These are phyloP conservation scores for Fusarium beomiforme DNA, from an alignment of 2,329 filamentous ascomycete genomes.

Conservation along the genomic window DNA sequence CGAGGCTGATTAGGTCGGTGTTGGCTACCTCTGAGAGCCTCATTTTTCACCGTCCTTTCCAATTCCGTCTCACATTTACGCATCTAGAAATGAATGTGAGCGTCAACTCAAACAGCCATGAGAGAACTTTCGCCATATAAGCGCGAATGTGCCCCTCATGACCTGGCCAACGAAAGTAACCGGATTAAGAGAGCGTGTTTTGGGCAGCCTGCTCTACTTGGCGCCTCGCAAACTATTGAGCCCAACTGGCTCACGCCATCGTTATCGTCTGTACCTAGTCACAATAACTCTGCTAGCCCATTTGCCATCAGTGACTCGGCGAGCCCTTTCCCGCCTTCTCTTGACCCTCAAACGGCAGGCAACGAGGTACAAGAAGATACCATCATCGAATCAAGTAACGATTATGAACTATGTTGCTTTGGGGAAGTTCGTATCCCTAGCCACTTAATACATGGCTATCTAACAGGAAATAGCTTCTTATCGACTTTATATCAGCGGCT, in stretches of 20 bases:
- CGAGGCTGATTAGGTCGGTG: neutral
- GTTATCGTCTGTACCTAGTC: neutral
- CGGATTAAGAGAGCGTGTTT: neutral
- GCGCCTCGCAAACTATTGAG: neutral
- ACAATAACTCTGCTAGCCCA: neutral
- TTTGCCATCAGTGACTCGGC: neutral
- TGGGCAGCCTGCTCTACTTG: neutral
- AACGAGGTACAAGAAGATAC: neutral
- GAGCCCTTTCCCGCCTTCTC: neutral
- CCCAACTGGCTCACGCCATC: neutral
- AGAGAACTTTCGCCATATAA: neutral
- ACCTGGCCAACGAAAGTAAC: neutral
- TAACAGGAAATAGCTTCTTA: neutral
- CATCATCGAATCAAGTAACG: neutral
- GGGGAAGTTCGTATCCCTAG: neutral
- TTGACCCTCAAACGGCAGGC: accelerated
- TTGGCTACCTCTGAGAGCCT: neutral
- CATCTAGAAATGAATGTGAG: neutral
- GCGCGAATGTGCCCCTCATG: neutral
- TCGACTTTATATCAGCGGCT: neutral
- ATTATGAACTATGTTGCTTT: neutral
- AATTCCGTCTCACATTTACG: neutral
- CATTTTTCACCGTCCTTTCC: neutral
- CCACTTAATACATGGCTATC: accelerated
- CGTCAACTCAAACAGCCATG: neutral